These are phyloP conservation scores for Lichtheimia corymbifera DNA, from an alignment of 371 early-diverging fungal genomes.

Conservation along the genomic window DNA sequence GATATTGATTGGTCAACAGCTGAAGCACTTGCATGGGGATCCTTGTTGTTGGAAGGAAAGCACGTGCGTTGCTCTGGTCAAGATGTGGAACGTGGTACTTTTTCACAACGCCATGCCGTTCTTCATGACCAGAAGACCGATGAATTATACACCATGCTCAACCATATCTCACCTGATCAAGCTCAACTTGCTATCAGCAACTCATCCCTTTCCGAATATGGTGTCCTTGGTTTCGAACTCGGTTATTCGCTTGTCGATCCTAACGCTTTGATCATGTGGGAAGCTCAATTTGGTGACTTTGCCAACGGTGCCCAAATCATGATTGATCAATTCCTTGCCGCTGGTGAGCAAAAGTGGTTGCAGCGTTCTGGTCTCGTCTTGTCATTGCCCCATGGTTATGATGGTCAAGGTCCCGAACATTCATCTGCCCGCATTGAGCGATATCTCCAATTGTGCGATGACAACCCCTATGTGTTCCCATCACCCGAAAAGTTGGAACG, in stretches of 20 bases:
- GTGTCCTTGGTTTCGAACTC: slow-evolving; percentile 95
- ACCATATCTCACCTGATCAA: slow-evolving; percentile 83
- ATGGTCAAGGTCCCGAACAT: slow-evolving; percentile 98
- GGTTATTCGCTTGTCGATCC: slow-evolving; percentile 95
- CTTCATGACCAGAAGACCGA: slow-evolving; percentile 90
- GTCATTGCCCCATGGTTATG: slow-evolving; percentile 96
- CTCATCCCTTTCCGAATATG: slow-evolving; percentile 94
- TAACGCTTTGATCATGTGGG: slow-evolving; percentile 93
- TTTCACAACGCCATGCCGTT: slow-evolving; percentile 96
- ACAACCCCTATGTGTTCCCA: slow-evolving; percentile 89
- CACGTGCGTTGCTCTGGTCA: slow-evolving; percentile 94
- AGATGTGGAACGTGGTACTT: slow-evolving; percentile 98
- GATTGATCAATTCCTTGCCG: slow-evolving; percentile 95
- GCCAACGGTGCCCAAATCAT: slow-evolving; percentile 96
- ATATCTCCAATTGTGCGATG: slow-evolving; percentile 92
- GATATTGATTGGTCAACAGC: slow-evolving; percentile 96
- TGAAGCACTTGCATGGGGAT: slow-evolving; percentile 93
- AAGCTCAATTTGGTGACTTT: slow-evolving; percentile 98
- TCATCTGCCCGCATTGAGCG: slow-evolving; percentile 94
- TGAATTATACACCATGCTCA: slow-evolving; percentile 73
- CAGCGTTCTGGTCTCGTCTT: slow-evolving; percentile 91
- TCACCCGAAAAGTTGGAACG: slow-evolving; percentile 78
- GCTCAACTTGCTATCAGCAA: slow-evolving; percentile 89
- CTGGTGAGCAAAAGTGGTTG: slow-evolving; percentile 97
- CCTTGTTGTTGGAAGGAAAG: slow-evolving; percentile 86